These are phyloP conservation scores for Penicillium fimorum DNA, from an alignment of 495 filamentous ascomycete species.

Conservation along the genomic window DNA sequence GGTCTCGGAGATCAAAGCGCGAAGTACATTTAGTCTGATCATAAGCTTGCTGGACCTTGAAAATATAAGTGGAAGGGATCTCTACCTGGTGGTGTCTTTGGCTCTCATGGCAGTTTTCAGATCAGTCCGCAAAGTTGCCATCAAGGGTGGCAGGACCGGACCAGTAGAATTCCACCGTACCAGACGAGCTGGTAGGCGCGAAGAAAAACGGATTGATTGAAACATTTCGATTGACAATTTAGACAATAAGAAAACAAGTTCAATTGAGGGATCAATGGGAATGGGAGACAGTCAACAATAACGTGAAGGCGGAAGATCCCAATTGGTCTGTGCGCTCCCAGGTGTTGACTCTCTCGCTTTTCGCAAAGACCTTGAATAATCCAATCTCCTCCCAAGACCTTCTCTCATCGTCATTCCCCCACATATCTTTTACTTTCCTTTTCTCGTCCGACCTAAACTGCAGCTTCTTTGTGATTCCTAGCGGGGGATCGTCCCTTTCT, in stretches of 20 bases:
- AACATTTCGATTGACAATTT: conserved; percentile 26
- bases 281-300: conserved; percentile 1
- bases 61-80: not conserved
- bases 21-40: conserved; percentile 55
- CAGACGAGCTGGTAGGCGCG: conserved; percentile 28
- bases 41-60: not conserved
- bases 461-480: conserved; percentile 29
- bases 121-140: conserved; percentile 54
- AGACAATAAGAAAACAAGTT: conserved; percentile 6
- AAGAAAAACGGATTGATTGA: conserved; percentile 24
- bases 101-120: conserved; percentile 61
- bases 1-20: conserved; percentile 58
- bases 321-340: conserved; percentile 29
- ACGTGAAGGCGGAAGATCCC: conserved; percentile 27
- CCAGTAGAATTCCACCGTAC: conserved; percentile 45
- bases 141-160: conserved; percentile 44
- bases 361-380: conserved; percentile 28
- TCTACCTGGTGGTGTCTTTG: conserved; percentile 55
- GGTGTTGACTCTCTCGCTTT: conserved; percentile 32
- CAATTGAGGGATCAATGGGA: conserved; percentile 1
- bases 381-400: conserved; percentile 17
- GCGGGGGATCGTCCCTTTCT: conserved; percentile 31
- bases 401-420: conserved; percentile 10
- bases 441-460: conserved; percentile 14
- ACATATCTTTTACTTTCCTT: conserved; percentile 14